Percentiles rank a stretch among this genome's conserved stretches.
Evolutionary conservation across 2,329 filamentous ascomycete genomes (phyloP).

Genomic region (Penicillium sp.): DNA sequence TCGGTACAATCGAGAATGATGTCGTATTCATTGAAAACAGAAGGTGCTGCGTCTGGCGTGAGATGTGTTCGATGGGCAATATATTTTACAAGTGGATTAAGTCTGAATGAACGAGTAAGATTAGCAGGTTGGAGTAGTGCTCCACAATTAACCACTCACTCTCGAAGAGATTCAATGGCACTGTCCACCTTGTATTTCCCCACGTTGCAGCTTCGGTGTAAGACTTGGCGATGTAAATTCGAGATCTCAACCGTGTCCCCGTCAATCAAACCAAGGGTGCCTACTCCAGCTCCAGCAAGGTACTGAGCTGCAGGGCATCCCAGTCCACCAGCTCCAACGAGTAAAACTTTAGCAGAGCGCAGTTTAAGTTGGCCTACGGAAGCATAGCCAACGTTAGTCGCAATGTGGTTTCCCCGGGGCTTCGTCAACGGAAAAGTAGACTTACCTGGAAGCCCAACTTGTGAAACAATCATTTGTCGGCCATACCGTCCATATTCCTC

Average conservation of each 20-base stretch:
- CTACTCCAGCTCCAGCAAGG: constrained; percentile 83
- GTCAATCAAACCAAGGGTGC: constrained; percentile 80
- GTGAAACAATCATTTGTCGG: constrained; percentile 83
- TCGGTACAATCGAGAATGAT: constrained; percentile 94
- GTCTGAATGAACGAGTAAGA: constrained; percentile 40
- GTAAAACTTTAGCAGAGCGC: constrained; percentile 67
- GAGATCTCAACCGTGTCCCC: constrained; percentile 84
- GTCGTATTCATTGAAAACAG: constrained; percentile 71
- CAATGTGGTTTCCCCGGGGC: neutral
- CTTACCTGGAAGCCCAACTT: constrained; percentile 72
- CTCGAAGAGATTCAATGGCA: constrained; percentile 60
- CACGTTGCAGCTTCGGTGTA: constrained; percentile 70
- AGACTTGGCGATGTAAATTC: constrained; percentile 89
- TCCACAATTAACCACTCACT: constrained; percentile 41
- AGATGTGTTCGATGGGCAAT: constrained; percentile 64
- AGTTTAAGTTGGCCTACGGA: constrained; percentile 71
- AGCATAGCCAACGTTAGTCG: neutral
- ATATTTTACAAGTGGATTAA: constrained; percentile 73
- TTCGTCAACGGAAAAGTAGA: neutral
- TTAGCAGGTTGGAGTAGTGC: neutral
- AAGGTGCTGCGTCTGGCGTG: constrained; percentile 65
- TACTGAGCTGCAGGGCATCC: constrained; percentile 94
- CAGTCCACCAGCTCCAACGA: constrained; percentile 85
- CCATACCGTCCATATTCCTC: constrained; percentile 86
- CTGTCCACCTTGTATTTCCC: constrained; percentile 81